Base-by-base conservation (phyloP, 208 protist species). In the Trypanosoma brucei region DNA sequence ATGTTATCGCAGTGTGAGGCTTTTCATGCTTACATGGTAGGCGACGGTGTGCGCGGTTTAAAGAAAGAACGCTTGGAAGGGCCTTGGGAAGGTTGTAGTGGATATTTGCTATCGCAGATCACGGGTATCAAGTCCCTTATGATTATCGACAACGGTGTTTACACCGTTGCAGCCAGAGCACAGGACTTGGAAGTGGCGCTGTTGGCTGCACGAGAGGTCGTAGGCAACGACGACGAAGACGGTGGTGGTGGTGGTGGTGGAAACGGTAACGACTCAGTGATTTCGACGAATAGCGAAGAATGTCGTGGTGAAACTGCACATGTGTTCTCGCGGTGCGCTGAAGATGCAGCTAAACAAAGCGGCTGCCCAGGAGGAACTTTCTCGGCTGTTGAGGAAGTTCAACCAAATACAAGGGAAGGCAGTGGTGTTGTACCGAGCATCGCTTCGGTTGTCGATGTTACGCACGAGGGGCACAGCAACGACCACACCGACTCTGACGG, bases 101-200 rank as follows among this genome's bases (percentile, higher is more conserved):
- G 69, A 3, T 95, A 92, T 58, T 63, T 95, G 37, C 60, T 93
- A 14, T 79, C 81, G 4, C 83, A 90, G 57, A 57, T 91, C 0
- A 83, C 84, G 9, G 67, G 62, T 42, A 79, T 92, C 36, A 76
- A 81, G 50, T 92, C 89, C 0, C 72, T 95, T 30, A 93, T 93
- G 84, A 91, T 95, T 62, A 86, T 95, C 49, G 86, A 95, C 50
- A 77, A 83, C 59, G 67, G 75, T 56, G 62, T 93, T 44, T 78
- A 80, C 70, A 84, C 75, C 13, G 74, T 93, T 9, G 61, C 65
- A 37, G 70, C 75, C 0, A 76, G 86, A 14, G 73, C 86, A 36
- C 84, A 92, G 65, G 89, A 95, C 38, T 63, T 95, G 50, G 89
- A 95, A 65, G 57, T 93, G 4, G 89, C 86, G 3, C 78, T 93